phyloP scores from a whole-genome alignment of 1,284 basidiomycete genomes.

The Coniophora puteana region DNA sequence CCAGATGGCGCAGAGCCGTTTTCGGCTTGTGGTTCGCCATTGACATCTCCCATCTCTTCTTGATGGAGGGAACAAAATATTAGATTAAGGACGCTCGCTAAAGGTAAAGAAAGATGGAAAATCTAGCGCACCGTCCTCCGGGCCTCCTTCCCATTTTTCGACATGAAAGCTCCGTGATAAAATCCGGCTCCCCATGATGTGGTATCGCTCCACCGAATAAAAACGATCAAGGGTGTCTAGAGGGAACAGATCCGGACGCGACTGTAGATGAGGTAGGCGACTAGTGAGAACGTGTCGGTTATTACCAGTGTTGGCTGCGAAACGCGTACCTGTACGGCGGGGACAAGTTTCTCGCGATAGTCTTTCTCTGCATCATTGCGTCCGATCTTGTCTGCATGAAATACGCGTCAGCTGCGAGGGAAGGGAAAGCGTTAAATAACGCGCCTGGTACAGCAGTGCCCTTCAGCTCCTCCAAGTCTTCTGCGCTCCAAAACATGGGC shows the following conservation, averaged over 20 bases:
- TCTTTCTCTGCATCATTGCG: constrained; percentile 78
- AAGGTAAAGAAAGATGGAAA: no score
- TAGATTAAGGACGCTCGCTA: no score
- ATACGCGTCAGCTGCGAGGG: constrained; percentile 7
- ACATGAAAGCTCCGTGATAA: constrained; percentile 89
- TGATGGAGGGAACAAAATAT: no score
- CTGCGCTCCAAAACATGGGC: constrained; percentile 91
- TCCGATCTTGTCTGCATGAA: constrained; percentile 76
- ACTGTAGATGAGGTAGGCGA: constrained; percentile 33
- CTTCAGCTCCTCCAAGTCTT: constrained; percentile 72
- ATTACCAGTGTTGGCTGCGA: neutral
- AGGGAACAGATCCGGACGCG: constrained; percentile 70
- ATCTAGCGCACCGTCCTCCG: no score
- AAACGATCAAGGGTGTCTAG: constrained; percentile 38
- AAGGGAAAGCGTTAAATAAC: constrained; percentile 27
- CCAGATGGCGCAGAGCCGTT: no score
- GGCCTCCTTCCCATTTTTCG: constrained; percentile 46
- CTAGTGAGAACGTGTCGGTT: neutral
- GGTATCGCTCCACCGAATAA: constrained; percentile 79
- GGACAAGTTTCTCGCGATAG: constrained; percentile 64
- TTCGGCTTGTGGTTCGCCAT: no score
- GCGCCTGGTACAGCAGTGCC: constrained; percentile 86
- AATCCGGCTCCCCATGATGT: constrained; percentile 91
- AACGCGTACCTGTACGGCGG: constrained; percentile 54
- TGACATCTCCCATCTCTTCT: no score